phyloP scores from a whole-genome alignment of 306 rosid genomes.

The Cyamopsis tetragonoloba region DNA sequence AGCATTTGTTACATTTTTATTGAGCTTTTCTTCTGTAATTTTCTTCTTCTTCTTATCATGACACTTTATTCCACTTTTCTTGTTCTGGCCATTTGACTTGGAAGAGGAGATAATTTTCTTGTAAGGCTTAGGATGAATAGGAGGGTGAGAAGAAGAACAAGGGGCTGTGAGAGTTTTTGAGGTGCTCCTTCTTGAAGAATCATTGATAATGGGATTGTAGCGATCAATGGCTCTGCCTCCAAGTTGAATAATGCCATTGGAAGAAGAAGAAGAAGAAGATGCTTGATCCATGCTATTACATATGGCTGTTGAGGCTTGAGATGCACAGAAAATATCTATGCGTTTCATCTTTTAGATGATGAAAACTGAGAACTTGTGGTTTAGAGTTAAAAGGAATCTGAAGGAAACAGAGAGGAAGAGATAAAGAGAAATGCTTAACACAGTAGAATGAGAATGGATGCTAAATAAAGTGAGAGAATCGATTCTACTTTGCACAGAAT shows the following conservation, averaged over 20 bases:
- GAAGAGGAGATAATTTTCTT: slow-evolving; percentile 40
- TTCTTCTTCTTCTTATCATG: slow-evolving; percentile 37
- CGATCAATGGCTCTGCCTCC: slow-evolving; percentile 88
- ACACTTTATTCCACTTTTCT: slow-evolving; percentile 23
- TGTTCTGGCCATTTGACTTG: slow-evolving; percentile 20
- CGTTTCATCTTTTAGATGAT: slow-evolving; percentile 59
- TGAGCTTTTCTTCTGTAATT: neutral
- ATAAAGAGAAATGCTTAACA: slow-evolving; percentile 22
- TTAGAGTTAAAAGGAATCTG: slow-evolving; percentile 44
- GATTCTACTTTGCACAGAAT: no score
- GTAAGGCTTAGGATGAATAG: slow-evolving; percentile 40
- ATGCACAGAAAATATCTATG: slow-evolving; percentile 67
- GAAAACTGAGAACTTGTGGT: slow-evolving; percentile 22
- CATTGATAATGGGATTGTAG: slow-evolving; percentile 83
- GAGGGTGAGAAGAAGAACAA: slow-evolving; percentile 43
- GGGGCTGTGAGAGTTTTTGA: slow-evolving; percentile 31
- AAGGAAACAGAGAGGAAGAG: slow-evolving; percentile 19
- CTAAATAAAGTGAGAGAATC: no score
- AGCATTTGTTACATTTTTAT: slow-evolving; percentile 12
- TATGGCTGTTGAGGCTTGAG: slow-evolving; percentile 86
- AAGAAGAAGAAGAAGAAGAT: slow-evolving; percentile 67
- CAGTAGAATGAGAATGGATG: no score
- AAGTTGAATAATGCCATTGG: slow-evolving; percentile 53
- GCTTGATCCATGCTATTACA: slow-evolving; percentile 77
- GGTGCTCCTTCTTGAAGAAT: slow-evolving; percentile 47